Conservation (phyloP, 2,329 filamentous ascomycete genomes). For the Claviceps sp. region DNA sequence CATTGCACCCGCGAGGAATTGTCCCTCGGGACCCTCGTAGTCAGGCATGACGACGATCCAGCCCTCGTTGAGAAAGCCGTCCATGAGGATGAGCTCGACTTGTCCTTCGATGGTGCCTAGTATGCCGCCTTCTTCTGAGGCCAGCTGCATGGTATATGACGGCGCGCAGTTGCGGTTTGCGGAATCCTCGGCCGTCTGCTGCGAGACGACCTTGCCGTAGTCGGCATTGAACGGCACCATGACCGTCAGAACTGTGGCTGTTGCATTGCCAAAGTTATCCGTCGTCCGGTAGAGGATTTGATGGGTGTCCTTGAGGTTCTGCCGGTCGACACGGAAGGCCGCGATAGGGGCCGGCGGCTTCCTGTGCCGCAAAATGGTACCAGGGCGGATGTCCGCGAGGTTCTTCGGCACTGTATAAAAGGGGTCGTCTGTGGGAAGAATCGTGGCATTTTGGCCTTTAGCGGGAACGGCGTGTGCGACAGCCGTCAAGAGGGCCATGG, state of each 20-base stretch:
- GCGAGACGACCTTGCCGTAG: slow-evolving; percentile 22
- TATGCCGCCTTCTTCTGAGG: slow-evolving; percentile 14
- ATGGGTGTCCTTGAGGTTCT: slow-evolving; percentile 9
- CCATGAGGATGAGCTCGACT: slow-evolving; percentile 11
- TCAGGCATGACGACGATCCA: slow-evolving; percentile 39
- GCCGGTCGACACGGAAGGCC: slow-evolving; percentile 7
- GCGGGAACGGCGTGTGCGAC: background rate
- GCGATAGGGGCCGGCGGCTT: slow-evolving; percentile 6
- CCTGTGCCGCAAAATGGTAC: slow-evolving; percentile 8
- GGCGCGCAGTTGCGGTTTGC: slow-evolving; percentile 22
- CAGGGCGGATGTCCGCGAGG: slow-evolving; percentile 1
- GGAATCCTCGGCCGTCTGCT: slow-evolving; percentile 27
- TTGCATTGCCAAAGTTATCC: slow-evolving; percentile 20
- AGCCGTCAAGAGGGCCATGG: background rate
- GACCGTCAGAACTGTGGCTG: slow-evolving; percentile 24
- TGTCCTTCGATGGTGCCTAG: slow-evolving; percentile 20
- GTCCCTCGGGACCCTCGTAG: slow-evolving; percentile 28
- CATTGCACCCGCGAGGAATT: slow-evolving; percentile 27
- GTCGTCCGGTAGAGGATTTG: slow-evolving; percentile 28
- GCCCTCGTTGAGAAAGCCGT: slow-evolving; percentile 23
- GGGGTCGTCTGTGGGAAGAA: slow-evolving; percentile 1
- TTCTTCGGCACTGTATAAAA: slow-evolving; percentile 9
- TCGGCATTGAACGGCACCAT: slow-evolving; percentile 21
- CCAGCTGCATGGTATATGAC: slow-evolving; percentile 12
- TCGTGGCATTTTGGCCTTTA: background rate